Evolutionary conservation across 306 rosid species (phyloP).

Genomic region (Cicer bijugum): DNA sequence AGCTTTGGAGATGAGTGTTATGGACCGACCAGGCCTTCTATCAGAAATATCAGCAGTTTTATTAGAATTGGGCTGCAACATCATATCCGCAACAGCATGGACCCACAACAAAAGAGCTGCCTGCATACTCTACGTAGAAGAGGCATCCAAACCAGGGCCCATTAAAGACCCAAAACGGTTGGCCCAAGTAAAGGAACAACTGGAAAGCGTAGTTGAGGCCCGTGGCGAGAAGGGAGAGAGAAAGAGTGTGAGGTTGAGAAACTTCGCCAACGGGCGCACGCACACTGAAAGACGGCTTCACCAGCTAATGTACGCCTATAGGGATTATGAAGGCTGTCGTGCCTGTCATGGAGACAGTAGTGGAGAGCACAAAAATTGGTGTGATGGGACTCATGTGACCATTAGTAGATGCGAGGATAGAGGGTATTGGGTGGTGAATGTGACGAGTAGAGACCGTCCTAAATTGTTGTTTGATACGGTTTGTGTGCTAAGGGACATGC

Average conservation of each 20-base stretch:
- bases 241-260: constrained; percentile 60
- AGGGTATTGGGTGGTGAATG: constrained; percentile 70
- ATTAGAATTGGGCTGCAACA: constrained; percentile 60
- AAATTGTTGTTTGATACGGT: constrained; percentile 84
- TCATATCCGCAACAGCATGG: constrained; percentile 73
- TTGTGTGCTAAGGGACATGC: constrained; percentile 76
- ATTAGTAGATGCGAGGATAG: constrained; percentile 66
- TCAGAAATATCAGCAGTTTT: constrained; percentile 79
- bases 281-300: constrained; percentile 83
- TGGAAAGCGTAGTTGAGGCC: constrained; percentile 68
- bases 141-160: constrained; percentile 60
- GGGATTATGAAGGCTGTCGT: constrained; percentile 64
- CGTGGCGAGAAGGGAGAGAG: constrained; percentile 56
- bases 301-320: constrained; percentile 74
- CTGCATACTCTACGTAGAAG: constrained; percentile 65
- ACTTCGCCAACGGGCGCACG: constrained; percentile 53
- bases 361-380: constrained; percentile 59
- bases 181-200: constrained; percentile 63
- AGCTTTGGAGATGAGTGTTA: constrained; percentile 72
- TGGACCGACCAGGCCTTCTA: constrained; percentile 73
- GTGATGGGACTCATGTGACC: constrained; percentile 74
- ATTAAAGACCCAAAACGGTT: constrained; percentile 58
- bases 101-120: constrained; percentile 73
- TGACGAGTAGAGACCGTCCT: constrained; percentile 72
- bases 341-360: constrained; percentile 54